Percentiles rank a stretch among this genome's conserved stretches.
Conservation (phyloP, 164 flowering plant species). For the Brasenia schreberi region DNA sequence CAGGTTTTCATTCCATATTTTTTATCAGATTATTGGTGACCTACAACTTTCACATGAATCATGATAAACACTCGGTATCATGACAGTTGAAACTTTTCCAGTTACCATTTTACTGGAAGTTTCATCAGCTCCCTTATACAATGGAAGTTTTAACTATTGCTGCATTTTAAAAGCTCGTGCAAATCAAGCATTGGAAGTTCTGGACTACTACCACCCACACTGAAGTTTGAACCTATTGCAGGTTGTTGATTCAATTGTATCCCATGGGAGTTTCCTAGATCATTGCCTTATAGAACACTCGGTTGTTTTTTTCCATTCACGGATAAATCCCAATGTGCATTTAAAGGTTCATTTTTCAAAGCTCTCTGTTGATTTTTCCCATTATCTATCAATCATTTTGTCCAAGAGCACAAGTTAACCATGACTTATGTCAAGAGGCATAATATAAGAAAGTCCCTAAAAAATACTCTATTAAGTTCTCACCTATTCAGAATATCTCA, state of each 20-base stretch:
- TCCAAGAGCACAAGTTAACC: background rate
- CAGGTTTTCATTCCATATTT: no score
- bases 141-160: background rate
- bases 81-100: no score
- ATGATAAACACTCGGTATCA: no score
- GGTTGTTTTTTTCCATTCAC: constrained; percentile 80
- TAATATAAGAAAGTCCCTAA: no score
- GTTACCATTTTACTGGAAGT: no score
- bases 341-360: constrained; percentile 46
- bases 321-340: constrained; percentile 55
- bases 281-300: constrained; percentile 71
- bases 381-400: background rate
- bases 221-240: constrained; percentile 17
- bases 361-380: background rate
- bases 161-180: background rate
- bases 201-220: background rate
- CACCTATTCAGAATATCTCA: background rate
- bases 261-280: constrained; percentile 84
- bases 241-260: constrained; percentile 85
- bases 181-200: background rate
- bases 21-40: no score
- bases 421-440: no score
- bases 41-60: no score
- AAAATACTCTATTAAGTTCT: background rate
- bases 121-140: no score